Base-by-base conservation (phyloP, 176 grass and related monocot genomes). In the Eleusine coracana region DNA sequence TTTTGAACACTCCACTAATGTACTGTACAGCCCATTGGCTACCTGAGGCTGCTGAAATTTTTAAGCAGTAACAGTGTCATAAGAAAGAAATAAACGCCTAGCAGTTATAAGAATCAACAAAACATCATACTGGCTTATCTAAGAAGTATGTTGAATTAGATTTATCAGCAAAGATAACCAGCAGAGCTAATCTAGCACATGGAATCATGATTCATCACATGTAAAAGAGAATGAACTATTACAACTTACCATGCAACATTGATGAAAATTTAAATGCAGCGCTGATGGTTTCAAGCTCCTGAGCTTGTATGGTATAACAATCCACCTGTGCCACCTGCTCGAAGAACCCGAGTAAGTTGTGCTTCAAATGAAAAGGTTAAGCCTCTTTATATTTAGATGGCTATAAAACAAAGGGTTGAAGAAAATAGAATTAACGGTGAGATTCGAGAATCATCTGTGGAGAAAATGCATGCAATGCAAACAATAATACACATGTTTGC, bases 221-320 rank as follows among this genome's bases (percentile, higher is more conserved):
- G 34, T 74, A 71, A 74, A 60, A 54, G 84, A 62, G 2, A 86
- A 74, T 56, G 9, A 73, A 72, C 65, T 51, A 86, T 29, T 58
- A 84, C 59, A 61, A 76, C 18, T 63, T 83, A 99, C 97, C 97
- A 79, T 92, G 80, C 74, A 99, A 86, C 93, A 99, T 99, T 61
- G 97, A 99, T 15, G 89, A 90, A 86, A 96, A 99, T 73, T 84
- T 91, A 72, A 87, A 96, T 73, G 88, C 55, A 79, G 87, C 83
- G 0, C 87, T 96, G 23, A 96, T 78, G 40, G 89, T 87, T 90
- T 96, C 91, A 80, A 96, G 97, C 70, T 99, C 91, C 70, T 62
- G 80, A 85, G 84, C 86, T 90, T 86, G 85, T 88, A 99, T 86
- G 51, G 87, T 96, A 68, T 96, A 99, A 71, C 97, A 99, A 94